Conservation (phyloP, 1,284 basidiomycete species). For the Leccinum fallax region DNA sequence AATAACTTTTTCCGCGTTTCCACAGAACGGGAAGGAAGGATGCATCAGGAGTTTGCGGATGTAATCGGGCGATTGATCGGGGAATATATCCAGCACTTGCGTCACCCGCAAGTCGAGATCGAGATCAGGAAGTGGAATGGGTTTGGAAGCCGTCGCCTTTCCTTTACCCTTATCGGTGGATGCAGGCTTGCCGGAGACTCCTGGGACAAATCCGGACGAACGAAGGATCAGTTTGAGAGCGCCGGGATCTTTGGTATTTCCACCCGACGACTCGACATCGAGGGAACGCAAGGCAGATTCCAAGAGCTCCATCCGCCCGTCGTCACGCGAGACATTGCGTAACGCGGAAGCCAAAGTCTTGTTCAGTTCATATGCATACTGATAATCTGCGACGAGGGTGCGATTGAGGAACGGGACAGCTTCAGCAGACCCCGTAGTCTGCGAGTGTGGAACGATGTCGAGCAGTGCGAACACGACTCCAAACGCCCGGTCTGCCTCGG, state of each 20-base stretch:
- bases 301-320: conserved; percentile 58
- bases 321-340: conserved; percentile 48
- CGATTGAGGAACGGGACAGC: conserved; percentile 65
- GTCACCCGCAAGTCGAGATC: conserved; percentile 58
- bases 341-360: conserved; percentile 50
- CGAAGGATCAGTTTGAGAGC: conserved; percentile 61
- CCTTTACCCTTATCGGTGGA: conserved; percentile 41
- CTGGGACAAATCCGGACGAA: conserved; percentile 55
- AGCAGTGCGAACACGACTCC: conserved; percentile 60
- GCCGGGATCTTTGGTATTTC: conserved; percentile 46
- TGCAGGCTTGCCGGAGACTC: neutral
- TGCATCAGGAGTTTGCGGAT: conserved; percentile 57
- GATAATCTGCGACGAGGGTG: conserved; percentile 68
- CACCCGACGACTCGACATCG: conserved; percentile 21
- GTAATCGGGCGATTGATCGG: conserved; percentile 56
- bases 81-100: conserved; percentile 73
- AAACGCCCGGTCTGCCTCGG: conserved; percentile 55
- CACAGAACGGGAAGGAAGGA: conserved; percentile 48
- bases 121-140: conserved; percentile 32
- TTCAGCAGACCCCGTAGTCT: conserved; percentile 15
- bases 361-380: conserved; percentile 62
- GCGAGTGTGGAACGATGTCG: conserved; percentile 39
- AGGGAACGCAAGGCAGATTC: conserved; percentile 52
- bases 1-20: conserved; percentile 60
- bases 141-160: conserved; percentile 21